Evolutionary conservation across 805 yeast genomes (phyloP).

Genomic region (Candida rishiriensis): DNA sequence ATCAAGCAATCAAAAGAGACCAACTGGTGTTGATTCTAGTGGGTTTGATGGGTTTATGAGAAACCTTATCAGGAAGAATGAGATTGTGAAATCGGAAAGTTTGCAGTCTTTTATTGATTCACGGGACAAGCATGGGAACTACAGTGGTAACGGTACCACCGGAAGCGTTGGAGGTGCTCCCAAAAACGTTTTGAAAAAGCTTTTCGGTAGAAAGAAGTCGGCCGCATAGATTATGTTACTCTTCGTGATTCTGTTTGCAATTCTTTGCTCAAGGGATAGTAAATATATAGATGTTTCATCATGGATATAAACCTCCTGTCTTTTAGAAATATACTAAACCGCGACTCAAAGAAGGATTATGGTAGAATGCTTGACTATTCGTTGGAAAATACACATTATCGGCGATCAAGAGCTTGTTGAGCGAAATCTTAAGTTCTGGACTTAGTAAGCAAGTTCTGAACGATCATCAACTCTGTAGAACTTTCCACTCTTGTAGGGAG

Average conservation of each 20-base stretch:
- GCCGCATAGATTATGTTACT: not conserved
- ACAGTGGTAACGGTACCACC: not conserved
- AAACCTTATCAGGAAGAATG: slow-evolving; percentile 8
- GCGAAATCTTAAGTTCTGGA: too few species aligned
- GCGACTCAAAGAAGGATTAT: too few species aligned
- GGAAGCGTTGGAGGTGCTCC: slow-evolving; percentile 2
- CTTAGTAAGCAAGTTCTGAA: not conserved
- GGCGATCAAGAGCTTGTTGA: too few species aligned
- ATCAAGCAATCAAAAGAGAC: not conserved
- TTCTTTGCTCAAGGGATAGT: too few species aligned
- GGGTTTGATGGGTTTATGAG: slow-evolving; percentile 14
- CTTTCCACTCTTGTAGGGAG: not conserved
- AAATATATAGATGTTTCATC: too few species aligned
- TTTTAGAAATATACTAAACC: too few species aligned
- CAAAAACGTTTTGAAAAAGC: slow-evolving; percentile 17
- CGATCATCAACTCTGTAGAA: not conserved
- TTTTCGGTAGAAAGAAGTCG: slow-evolving; percentile 16
- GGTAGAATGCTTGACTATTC: too few species aligned
- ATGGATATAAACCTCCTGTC: too few species aligned
- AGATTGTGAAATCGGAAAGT: slow-evolving; percentile 13
- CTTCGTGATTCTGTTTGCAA: too few species aligned
- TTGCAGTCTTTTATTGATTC: slow-evolving; percentile 11
- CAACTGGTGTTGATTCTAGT: not conserved
- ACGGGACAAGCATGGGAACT: not conserved
- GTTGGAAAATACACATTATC: too few species aligned